A percentile compares a stretch with the other conserved stretches of the same genome.
These are phyloP conservation scores for Tetracladium setigerum DNA, from an alignment of 495 filamentous ascomycete species.

Conservation along the genomic window DNA sequence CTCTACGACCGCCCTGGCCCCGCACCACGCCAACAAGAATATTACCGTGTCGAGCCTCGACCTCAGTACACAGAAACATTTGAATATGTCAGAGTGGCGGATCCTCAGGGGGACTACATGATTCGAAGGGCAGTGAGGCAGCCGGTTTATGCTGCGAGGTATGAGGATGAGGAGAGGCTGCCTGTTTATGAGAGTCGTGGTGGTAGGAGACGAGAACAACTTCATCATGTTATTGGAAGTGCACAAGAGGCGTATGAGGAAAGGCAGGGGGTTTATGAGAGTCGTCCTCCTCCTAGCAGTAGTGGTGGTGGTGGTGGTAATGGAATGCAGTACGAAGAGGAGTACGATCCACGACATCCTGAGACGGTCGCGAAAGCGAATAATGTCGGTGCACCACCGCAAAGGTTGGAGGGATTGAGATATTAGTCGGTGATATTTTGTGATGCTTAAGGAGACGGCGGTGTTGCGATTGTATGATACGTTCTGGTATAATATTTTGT, in stretches of 20 bases:
- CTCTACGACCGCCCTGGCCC: conserved; percentile 6
- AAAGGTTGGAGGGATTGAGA: too few species aligned
- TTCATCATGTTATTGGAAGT: not conserved
- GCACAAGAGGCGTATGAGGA: not conserved
- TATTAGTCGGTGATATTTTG: too few species aligned
- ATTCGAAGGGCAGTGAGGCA: conserved; percentile 35
- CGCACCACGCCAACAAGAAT: conserved; percentile 23
- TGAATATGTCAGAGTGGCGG: conserved; percentile 37
- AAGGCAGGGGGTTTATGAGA: conserved; percentile 10
- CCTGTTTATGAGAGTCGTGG: conserved; percentile 17
- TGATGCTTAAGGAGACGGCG: too few species aligned
- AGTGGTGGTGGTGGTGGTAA: too few species aligned
- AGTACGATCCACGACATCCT: conserved; percentile 33
- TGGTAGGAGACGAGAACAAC: not conserved
- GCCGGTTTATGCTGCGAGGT: conserved; percentile 15
- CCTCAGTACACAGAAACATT: conserved; percentile 27
- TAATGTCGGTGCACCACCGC: too few species aligned
- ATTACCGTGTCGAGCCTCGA: conserved; percentile 24
- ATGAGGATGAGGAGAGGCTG: conserved; percentile 16
- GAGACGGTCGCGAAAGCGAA: not conserved
- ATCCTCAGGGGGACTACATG: conserved; percentile 36
- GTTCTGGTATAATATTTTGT: too few species aligned
- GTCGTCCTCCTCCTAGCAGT: conserved; percentile 17
- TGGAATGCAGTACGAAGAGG: conserved; percentile 14
- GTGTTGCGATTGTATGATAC: too few species aligned